A percentile compares a stretch with the other conserved stretches of the same genome.
These are phyloP conservation scores for Citrus sinensis DNA, from an alignment of 345 rosid species.

Conservation along the genomic window DNA sequence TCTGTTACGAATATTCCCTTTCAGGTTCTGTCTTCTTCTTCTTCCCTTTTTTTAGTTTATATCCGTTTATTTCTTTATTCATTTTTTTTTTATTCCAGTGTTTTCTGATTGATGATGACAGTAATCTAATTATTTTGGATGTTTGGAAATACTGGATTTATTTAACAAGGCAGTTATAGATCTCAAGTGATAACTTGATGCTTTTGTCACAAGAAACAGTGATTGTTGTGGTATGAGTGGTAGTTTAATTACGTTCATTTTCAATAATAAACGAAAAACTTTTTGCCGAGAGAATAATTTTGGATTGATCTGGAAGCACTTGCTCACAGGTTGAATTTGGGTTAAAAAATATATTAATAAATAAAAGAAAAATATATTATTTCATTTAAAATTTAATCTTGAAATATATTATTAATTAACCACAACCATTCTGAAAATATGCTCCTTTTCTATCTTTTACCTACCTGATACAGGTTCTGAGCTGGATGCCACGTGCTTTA, in stretches of 20 bases:
- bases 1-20: constrained; percentile 44
- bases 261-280: not conserved
- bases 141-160: not conserved
- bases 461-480: constrained; percentile 44
- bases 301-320: not conserved
- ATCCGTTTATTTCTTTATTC: not conserved
- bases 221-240: not conserved
- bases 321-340: not conserved
- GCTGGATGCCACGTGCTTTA: constrained; percentile 67
- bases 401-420: not conserved
- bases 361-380: not conserved
- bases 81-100: not conserved
- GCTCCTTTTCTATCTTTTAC: not conserved
- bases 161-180: not conserved
- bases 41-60: too few species aligned
- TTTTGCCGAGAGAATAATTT: not conserved
- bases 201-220: not conserved
- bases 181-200: not conserved
- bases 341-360: not conserved
- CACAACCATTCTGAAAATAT: not conserved
- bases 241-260: not conserved
- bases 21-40: constrained; percentile 32
- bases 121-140: not conserved
- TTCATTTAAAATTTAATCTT: not conserved
- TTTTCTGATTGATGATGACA: not conserved